Evolutionary conservation across 2,329 filamentous ascomycete genomes (phyloP).

Genomic region (Didymella segeticola): DNA sequence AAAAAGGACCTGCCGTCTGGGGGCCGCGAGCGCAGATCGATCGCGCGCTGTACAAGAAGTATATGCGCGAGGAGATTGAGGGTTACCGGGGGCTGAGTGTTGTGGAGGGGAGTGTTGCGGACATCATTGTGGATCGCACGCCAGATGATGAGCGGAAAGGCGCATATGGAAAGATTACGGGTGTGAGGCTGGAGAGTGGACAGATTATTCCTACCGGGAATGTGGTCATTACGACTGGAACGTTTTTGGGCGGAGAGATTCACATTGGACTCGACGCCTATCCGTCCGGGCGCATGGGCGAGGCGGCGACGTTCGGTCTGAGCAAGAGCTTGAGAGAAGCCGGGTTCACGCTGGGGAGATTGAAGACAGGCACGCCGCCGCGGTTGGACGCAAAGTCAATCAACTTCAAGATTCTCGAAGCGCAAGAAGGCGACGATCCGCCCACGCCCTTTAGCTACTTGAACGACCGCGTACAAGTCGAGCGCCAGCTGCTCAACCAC

Average conservation of each 20-base stretch:
- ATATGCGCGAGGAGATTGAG: conserved; percentile 88
- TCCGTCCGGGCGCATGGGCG: conserved; percentile 90
- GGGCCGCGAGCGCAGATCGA: conserved; percentile 97
- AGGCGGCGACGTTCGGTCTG: conserved; percentile 88
- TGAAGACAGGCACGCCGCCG: conserved; percentile 96
- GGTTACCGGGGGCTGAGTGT: conserved; percentile 81
- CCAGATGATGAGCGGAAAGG: conserved; percentile 53
- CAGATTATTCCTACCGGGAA: conserved; percentile 79
- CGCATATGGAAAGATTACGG: conserved; percentile 75
- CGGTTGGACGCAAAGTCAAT: conserved; percentile 83
- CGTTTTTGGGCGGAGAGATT: conserved; percentile 94
- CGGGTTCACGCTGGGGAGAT: conserved; percentile 84
- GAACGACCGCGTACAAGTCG: conserved; percentile 76
- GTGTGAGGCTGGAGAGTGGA: conserved; percentile 85
- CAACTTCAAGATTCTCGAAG: conserved; percentile 73
- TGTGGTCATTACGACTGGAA: conserved; percentile 95
- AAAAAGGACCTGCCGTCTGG: conserved; percentile 96
- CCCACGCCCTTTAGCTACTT: conserved; percentile 92
- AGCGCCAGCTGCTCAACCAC: conserved; percentile 85
- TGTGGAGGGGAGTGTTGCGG: conserved; percentile 85
- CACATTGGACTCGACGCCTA: conserved; percentile 87
- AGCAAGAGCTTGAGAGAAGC: conserved; percentile 89
- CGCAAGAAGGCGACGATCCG: conserved; percentile 82
- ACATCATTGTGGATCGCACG: conserved; percentile 78
- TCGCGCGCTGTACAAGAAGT: conserved; percentile 81